Conservation (phyloP, 352 stramenopile genomes). For the Albugo candida region DNA sequence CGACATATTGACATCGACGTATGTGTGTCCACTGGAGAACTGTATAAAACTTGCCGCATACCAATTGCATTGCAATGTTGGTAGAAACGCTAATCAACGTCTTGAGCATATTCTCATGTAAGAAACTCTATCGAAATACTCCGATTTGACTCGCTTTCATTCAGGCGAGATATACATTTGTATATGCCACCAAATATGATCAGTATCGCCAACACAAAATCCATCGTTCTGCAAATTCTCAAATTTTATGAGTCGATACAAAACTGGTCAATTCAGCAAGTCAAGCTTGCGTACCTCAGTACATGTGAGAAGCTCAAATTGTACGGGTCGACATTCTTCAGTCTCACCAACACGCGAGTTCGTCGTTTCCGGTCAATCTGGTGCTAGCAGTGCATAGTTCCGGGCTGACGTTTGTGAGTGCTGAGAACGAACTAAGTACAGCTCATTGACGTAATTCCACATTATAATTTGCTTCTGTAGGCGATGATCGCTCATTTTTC, state of each 20-base stretch:
- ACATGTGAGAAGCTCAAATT: constrained; percentile 35
- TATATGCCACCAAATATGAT: constrained; percentile 21
- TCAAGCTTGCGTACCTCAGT: constrained; percentile 33
- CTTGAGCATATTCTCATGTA: constrained; percentile 2
- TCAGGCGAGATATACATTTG: background rate
- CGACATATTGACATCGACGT: constrained; percentile 30
- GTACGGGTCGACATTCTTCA: constrained; percentile 55
- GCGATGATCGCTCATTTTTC: constrained; percentile 14
- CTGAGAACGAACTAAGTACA: constrained; percentile 18
- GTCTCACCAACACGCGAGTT: constrained; percentile 27
- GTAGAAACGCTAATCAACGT: constrained; percentile 4
- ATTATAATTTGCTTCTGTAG: constrained; percentile 9
- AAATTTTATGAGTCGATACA: constrained; percentile 15
- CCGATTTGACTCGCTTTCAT: background rate
- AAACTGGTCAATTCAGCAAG: constrained; percentile 16
- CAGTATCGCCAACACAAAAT: constrained; percentile 19
- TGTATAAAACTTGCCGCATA: constrained; percentile 36
- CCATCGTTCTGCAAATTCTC: constrained; percentile 18
- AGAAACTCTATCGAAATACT: background rate
- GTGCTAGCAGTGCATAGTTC: constrained; percentile 45
- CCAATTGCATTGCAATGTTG: constrained; percentile 35
- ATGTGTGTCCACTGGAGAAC: constrained; percentile 33
- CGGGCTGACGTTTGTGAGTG: constrained; percentile 34
- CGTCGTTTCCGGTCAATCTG: constrained; percentile 19
- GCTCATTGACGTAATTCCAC: background rate